phyloP scores from a whole-genome alignment of 2,329 filamentous ascomycete genomes.

The Alternaria hordeiaustralica region DNA sequence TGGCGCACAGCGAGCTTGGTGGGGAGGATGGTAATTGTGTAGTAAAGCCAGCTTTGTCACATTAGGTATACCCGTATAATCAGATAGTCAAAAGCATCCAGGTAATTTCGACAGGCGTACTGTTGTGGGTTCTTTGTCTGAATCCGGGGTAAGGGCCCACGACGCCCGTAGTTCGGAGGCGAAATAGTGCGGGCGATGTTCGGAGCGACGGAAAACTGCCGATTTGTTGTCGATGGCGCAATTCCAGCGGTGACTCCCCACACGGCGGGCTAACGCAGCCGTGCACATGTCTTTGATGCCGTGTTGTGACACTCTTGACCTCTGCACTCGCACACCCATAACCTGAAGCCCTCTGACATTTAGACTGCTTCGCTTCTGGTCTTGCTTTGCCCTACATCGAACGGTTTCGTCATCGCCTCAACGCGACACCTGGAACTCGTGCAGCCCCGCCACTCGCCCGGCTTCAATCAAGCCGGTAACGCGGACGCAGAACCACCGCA shows the following conservation, averaged over 20 bases:
- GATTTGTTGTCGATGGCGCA: constrained; percentile 40
- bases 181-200: constrained; percentile 19
- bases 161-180: constrained; percentile 7
- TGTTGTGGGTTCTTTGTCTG: constrained; percentile 12
- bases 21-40: constrained; percentile 6
- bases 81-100: constrained; percentile 2
- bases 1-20: constrained; percentile 1
- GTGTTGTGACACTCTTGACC: constrained; percentile 4
- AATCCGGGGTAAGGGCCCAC: constrained; percentile 28
- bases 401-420: constrained; percentile 23
- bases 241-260: constrained; percentile 45
- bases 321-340: constrained; percentile 5
- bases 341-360: constrained; percentile 1
- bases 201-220: constrained; percentile 32
- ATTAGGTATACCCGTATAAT: constrained; percentile 13
- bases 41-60: neutral
- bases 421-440: constrained; percentile 14
- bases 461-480: constrained; percentile 16
- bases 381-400: constrained; percentile 2
- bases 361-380: neutral
- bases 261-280: constrained; percentile 31
- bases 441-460: constrained; percentile 12
- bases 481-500: constrained; percentile 16
- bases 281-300: constrained; percentile 26
- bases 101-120: neutral